Percentiles rank a stretch among this genome's conserved stretches.
These are phyloP conservation scores for Apiotrichum porosum DNA, from an alignment of 1,284 basidiomycete species.

Conservation along the genomic window DNA sequence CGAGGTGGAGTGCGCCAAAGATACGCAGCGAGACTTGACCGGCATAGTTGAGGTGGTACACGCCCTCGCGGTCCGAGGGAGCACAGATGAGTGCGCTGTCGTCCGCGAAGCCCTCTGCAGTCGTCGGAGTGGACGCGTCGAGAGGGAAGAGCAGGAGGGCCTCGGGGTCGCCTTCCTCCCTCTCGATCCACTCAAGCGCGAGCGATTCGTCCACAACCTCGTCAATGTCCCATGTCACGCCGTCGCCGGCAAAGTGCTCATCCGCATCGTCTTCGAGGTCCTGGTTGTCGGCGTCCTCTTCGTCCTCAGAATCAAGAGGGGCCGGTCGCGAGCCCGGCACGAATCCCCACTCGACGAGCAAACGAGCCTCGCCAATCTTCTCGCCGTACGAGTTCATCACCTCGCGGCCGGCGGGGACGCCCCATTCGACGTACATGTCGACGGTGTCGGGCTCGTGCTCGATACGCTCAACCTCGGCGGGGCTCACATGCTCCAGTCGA, in stretches of 20 bases:
- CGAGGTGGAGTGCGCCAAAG: constrained; percentile 15
- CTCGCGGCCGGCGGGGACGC: constrained; percentile 53
- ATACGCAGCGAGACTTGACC: constrained; percentile 23
- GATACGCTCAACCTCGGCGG: constrained; percentile 10
- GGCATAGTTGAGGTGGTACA: constrained; percentile 24
- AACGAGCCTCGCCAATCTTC: constrained; percentile 61
- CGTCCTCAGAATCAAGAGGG: neutral
- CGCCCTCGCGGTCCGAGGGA: neutral
- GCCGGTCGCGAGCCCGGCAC: constrained; percentile 24
- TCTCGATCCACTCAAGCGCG: constrained; percentile 11
- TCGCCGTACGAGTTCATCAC: constrained; percentile 83
- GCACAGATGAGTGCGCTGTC: constrained; percentile 8
- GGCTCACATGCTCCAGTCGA: constrained; percentile 28
- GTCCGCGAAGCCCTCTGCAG: constrained; percentile 5
- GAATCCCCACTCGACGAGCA: constrained; percentile 73
- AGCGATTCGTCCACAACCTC: constrained; percentile 19
- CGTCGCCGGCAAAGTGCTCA: constrained; percentile 26
- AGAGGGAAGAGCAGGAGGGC: neutral
- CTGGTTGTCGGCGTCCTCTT: neutral
- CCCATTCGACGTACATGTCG: constrained; percentile 41
- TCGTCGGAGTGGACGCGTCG: neutral
- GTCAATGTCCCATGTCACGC: constrained; percentile 26
- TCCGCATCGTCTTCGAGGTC: constrained; percentile 1
- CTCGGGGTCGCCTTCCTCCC: neutral
- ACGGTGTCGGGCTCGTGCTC: constrained; percentile 28